Conservation (phyloP, 345 rosid species). For the Aurinia saxatilis region DNA sequence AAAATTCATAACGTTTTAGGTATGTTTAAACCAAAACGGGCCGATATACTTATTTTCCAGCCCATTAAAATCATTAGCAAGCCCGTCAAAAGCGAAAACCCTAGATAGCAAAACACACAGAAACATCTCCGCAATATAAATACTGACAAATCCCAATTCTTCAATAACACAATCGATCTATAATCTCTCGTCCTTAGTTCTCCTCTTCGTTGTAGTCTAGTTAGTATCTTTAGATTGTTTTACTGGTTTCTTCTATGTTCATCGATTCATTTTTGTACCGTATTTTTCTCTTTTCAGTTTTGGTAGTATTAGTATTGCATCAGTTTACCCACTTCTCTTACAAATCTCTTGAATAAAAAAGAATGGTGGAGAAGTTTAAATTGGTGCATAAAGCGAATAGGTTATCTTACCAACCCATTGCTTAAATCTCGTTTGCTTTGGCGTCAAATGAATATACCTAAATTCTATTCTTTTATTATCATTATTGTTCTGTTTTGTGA, state of each 20-base stretch:
- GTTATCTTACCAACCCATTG: conserved; percentile 36
- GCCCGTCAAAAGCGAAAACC: conserved; percentile 11
- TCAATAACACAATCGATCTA: not conserved
- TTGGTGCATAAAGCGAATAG: conserved; percentile 17
- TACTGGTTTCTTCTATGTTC: too few species aligned
- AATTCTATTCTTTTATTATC: not conserved
- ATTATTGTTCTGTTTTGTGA: too few species aligned
- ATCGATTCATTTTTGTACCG: too few species aligned
- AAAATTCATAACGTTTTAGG: too few species aligned
- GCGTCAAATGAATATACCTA: conserved; percentile 35
- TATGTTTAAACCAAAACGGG: not conserved
- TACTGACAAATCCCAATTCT: not conserved
- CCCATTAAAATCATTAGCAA: not conserved
- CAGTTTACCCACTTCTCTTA: conserved; percentile 26
- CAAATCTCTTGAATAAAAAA: not conserved
- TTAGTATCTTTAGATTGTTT: too few species aligned
- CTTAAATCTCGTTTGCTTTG: conserved; percentile 11
- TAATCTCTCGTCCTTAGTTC: too few species aligned
- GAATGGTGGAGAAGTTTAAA: conserved; percentile 11
- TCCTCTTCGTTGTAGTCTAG: too few species aligned
- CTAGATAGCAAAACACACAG: not conserved
- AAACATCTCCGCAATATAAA: conserved; percentile 4
- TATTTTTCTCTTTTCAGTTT: too few species aligned
- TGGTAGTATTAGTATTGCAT: conserved; percentile 27
- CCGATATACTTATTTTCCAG: not conserved